These are phyloP conservation scores for Hygrophila difformis DNA, from an alignment of 257 asterid species.

Conservation along the genomic window DNA sequence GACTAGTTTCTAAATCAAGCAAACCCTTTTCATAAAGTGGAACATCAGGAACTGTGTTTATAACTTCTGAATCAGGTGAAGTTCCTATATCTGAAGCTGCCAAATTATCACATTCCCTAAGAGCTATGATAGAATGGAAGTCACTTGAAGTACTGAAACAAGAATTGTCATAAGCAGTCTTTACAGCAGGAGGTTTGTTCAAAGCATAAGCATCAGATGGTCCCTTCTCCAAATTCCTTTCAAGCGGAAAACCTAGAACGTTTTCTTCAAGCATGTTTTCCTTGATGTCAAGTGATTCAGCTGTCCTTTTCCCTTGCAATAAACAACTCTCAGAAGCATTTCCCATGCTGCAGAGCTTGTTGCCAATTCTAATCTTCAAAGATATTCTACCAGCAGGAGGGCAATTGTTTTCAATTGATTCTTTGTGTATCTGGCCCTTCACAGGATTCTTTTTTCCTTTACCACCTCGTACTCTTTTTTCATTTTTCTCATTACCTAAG, in stretches of 20 bases:
- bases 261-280: too few species aligned
- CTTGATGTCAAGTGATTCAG: constrained; percentile 16
- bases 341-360: constrained; percentile 27
- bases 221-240: constrained; percentile 26
- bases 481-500: constrained; percentile 2
- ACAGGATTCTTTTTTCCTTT: constrained; percentile 28
- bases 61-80: constrained; percentile 92
- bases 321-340: constrained; percentile 19
- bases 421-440: constrained; percentile 20
- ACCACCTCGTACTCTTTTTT: constrained; percentile 17
- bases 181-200: constrained; percentile 12
- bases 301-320: constrained; percentile 13
- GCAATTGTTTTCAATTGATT: constrained; percentile 27
- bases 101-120: constrained; percentile 24
- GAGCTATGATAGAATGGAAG: constrained; percentile 23
- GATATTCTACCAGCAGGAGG: constrained; percentile 44
- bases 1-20: constrained; percentile 30
- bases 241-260: constrained; percentile 19
- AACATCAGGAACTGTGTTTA: constrained; percentile 51
- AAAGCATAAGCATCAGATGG: constrained; percentile 29
- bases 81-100: constrained; percentile 63
- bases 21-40: constrained; percentile 30
- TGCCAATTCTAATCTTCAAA: constrained; percentile 65
- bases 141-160: constrained; percentile 18
- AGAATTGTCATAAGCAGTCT: constrained; percentile 5